phyloP scores from a whole-genome alignment of 2,329 filamentous ascomycete genomes.

The Simplicillium aogashimaense region DNA sequence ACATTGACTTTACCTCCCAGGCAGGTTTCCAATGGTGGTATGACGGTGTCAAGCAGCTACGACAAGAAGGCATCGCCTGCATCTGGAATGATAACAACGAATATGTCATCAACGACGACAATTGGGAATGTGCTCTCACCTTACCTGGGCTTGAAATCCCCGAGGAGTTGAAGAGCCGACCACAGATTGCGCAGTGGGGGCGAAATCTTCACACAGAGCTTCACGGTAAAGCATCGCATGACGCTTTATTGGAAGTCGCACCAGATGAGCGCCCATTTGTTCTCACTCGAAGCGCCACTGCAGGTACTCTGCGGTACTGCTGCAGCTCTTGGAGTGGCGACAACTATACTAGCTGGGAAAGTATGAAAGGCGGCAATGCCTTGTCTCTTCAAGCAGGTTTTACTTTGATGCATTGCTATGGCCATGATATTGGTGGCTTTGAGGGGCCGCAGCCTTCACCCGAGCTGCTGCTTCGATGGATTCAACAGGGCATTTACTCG shows the following conservation, averaged over 20 bases:
- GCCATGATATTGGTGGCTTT: constrained; percentile 68
- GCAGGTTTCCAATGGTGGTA: constrained; percentile 64
- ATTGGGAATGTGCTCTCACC: constrained; percentile 53
- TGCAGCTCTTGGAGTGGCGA: constrained; percentile 68
- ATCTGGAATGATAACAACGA: constrained; percentile 80
- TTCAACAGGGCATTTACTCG: constrained; percentile 61
- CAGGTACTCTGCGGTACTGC: constrained; percentile 60
- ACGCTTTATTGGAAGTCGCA: constrained; percentile 49
- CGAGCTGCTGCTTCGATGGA: constrained; percentile 62
- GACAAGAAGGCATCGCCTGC: constrained; percentile 55
- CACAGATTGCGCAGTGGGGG: constrained; percentile 58
- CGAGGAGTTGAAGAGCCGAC: constrained; percentile 24
- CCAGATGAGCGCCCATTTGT: constrained; percentile 56
- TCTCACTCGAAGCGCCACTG: constrained; percentile 59
- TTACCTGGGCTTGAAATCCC: constrained; percentile 22
- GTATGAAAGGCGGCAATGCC: constrained; percentile 63
- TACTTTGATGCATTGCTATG: constrained; percentile 59
- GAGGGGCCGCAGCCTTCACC: constrained; percentile 63
- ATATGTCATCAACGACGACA: constrained; percentile 56
- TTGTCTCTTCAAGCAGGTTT: constrained; percentile 59
- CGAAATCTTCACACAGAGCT: constrained; percentile 60
- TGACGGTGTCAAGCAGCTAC: constrained; percentile 52
- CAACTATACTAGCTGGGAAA: constrained; percentile 64
- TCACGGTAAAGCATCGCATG: constrained; percentile 60
- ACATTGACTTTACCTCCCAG: constrained; percentile 63